Evolutionary conservation across 495 filamentous ascomycete genomes (phyloP).

Genomic region (Neurospora africana): DNA sequence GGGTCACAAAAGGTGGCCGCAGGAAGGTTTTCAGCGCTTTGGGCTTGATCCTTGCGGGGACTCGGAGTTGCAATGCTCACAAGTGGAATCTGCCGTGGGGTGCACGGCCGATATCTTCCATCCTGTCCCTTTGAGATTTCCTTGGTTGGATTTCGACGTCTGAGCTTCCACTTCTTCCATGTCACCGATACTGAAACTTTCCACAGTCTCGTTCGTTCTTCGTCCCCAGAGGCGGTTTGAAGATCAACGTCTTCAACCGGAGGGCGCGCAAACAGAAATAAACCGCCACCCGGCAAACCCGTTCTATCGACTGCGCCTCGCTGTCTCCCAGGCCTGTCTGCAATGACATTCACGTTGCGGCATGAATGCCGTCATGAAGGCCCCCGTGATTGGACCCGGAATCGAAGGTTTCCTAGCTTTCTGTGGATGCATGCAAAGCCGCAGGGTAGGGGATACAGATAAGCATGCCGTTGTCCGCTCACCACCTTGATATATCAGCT

Average conservation of each 20-base stretch:
- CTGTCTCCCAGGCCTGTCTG: not conserved
- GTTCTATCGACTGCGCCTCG: not conserved
- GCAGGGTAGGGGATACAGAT: not conserved
- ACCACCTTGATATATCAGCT: not conserved
- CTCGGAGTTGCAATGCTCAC: no score
- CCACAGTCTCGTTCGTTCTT: not conserved
- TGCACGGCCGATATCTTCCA: not conserved
- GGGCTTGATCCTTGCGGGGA: not conserved
- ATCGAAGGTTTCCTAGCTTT: not conserved
- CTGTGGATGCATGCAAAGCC: not conserved
- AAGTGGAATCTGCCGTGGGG: no score
- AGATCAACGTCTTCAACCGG: not conserved
- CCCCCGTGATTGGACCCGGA: not conserved
- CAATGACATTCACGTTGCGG: not conserved
- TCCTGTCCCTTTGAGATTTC: not conserved
- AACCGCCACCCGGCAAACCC: not conserved
- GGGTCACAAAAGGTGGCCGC: not conserved
- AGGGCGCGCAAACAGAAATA: not conserved
- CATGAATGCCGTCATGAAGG: not conserved
- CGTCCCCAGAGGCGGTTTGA: not conserved
- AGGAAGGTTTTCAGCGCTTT: not conserved
- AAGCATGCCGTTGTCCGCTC: not conserved
- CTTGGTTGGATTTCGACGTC: not conserved
- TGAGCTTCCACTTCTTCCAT: not conserved
- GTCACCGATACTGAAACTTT: not conserved